phyloP scores from a whole-genome alignment of 2,329 filamentous ascomycete species.

The Macrophomina pseudophaseolina region DNA sequence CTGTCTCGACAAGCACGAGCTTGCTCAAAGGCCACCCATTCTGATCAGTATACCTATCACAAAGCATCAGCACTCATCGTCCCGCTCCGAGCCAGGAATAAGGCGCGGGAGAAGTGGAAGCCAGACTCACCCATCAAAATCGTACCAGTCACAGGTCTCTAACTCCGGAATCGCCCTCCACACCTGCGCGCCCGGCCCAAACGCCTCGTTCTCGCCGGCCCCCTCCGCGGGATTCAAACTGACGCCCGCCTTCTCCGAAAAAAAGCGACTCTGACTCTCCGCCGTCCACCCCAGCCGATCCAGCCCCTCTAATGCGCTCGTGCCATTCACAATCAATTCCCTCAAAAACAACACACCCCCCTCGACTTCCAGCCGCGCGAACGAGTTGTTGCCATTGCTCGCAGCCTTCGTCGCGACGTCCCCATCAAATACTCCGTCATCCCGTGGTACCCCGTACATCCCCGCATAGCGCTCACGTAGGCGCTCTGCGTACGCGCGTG shows the following conservation, averaged over 20 bases:
- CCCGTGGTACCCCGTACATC: slow-evolving; percentile 31
- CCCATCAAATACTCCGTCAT: slow-evolving; percentile 32
- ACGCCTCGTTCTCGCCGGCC: background rate
- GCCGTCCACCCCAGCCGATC: slow-evolving; percentile 37
- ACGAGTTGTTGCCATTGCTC: background rate
- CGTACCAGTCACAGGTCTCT: slow-evolving; percentile 39
- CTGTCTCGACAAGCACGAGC: slow-evolving; percentile 34
- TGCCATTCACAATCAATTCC: slow-evolving; percentile 37
- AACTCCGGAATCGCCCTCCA: slow-evolving; percentile 37
- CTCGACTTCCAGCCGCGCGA: slow-evolving; percentile 34
- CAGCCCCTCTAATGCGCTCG: slow-evolving; percentile 36
- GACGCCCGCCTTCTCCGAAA: slow-evolving; percentile 35
- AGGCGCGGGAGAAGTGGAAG: background rate
- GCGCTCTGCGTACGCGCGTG: slow-evolving; percentile 31
- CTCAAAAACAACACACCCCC: slow-evolving; percentile 38
- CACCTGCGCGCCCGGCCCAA: slow-evolving; percentile 32
- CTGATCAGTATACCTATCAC: slow-evolving; percentile 35
- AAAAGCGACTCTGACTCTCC: slow-evolving; percentile 30
- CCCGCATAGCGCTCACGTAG: slow-evolving; percentile 34
- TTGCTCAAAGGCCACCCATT: slow-evolving; percentile 41
- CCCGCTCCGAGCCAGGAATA: no score
- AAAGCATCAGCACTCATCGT: background rate
- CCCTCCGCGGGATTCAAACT: slow-evolving; percentile 37
- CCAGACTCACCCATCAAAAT: slow-evolving; percentile 37
- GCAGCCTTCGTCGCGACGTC: slow-evolving; percentile 24